A percentile compares a stretch with the other conserved stretches of the same genome.
Conservation (phyloP, 257 asterid genomes). For the Datura wrightii region DNA sequence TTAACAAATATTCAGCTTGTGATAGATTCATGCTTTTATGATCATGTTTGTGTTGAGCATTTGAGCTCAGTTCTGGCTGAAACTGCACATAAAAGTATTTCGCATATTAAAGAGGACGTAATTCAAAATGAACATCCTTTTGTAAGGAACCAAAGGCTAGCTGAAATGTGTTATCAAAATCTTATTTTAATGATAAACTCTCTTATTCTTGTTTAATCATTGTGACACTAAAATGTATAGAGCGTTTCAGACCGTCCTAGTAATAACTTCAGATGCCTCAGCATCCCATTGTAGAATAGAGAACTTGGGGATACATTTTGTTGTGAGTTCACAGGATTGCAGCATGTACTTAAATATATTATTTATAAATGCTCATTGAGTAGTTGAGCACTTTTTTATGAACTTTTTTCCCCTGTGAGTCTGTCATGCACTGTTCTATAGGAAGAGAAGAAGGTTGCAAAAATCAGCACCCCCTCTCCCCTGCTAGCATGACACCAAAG, state of each 20-base stretch:
- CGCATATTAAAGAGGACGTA: not conserved
- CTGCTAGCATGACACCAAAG: constrained; percentile 22
- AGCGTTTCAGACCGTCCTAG: not conserved
- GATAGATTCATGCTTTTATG: constrained; percentile 1
- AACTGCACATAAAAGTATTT: not conserved
- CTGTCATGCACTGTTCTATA: not conserved
- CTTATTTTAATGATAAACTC: not conserved
- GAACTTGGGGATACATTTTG: not conserved
- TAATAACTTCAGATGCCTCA: not conserved
- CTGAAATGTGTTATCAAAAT: not conserved
- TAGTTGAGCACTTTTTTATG: not conserved
- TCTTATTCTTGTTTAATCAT: not conserved
- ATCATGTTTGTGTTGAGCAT: not conserved
- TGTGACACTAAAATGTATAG: not conserved
- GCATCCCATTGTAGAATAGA: not conserved
- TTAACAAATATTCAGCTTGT: constrained; percentile 11
- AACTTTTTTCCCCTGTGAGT: not conserved
- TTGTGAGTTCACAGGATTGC: not conserved
- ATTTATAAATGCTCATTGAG: constrained; percentile 10
- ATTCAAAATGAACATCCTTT: not conserved
- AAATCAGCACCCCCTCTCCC: not conserved
- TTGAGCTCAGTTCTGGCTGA: not conserved
- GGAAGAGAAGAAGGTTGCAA: constrained; percentile 10
- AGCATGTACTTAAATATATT: not conserved
- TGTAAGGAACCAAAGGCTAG: not conserved